phyloP scores from a whole-genome alignment of 192 early-diverging fungal genomes.

The Entrophospora sp. region DNA sequence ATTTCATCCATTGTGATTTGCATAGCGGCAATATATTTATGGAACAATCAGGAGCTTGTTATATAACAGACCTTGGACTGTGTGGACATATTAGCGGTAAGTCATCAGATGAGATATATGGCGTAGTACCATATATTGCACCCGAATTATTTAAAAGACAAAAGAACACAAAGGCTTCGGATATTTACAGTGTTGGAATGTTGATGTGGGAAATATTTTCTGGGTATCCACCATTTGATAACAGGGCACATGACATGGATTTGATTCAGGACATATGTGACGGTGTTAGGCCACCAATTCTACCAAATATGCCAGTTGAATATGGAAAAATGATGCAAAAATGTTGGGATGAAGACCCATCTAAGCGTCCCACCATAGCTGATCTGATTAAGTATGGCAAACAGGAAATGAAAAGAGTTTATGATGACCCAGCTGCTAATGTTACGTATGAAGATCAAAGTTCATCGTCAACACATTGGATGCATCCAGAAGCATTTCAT shows the following conservation, averaged over 20 bases:
- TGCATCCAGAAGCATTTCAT: too few relatives aligned
- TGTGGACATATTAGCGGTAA: conserved; percentile 21
- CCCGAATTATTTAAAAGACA: too few relatives aligned
- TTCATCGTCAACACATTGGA: too few relatives aligned
- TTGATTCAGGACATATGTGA: background rate
- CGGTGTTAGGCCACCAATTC: background rate
- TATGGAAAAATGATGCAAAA: background rate
- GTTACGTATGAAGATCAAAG: too few relatives aligned
- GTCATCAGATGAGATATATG: conserved; percentile 17
- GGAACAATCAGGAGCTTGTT: background rate
- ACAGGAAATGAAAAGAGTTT: too few relatives aligned
- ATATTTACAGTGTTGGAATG: too few relatives aligned
- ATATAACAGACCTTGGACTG: conserved; percentile 26
- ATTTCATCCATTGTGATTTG: background rate
- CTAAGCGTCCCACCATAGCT: background rate
- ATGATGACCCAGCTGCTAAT: too few relatives aligned
- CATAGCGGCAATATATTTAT: background rate
- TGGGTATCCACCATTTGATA: too few relatives aligned
- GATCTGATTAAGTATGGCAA: too few relatives aligned
- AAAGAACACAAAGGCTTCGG: conserved; percentile 24
- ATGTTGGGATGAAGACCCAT: background rate
- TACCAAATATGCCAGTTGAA: background rate
- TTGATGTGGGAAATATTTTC: too few relatives aligned
- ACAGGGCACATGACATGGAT: background rate
- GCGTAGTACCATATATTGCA: too few relatives aligned